Base-by-base conservation (phyloP, 2,329 filamentous ascomycete species). In the Knufia petricola region DNA sequence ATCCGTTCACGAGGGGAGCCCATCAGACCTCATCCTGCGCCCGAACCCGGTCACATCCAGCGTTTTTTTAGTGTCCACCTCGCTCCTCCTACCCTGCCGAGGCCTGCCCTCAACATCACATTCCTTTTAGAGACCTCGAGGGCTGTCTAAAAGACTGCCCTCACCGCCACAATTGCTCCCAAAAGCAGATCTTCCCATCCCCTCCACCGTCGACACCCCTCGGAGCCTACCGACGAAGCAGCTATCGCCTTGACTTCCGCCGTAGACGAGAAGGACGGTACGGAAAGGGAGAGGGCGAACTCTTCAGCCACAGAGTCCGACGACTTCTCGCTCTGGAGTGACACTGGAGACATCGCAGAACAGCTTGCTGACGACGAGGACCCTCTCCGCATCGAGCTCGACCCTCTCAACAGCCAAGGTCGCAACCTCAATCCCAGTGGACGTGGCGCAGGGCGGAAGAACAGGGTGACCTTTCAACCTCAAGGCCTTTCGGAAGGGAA, bases 321-420 rank as follows among this genome's bases (percentile, higher is more conserved):
- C 65, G 79, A 84, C 61, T 85, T 86, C 66, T 87, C 82, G 51
- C 80, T 85, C 60, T 95, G 87, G 88, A 89, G 86, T 63, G 88
- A 95, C 67, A 95, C 90, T 38, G 90, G 88, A 63, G 92, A 96
- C 69, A 79, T 96, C 61, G 87, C 87, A 62, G 90, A 95, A 71
- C 90, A 94, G 75, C 76, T 89, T 59, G 85, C 79, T 61, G 83
- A 85, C 72, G 81, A 82, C 62, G 81, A 90, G 68, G 87, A 95
- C 65, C 86, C 87, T 51, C 75, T 94, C 58, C 81, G 79, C 59
- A 78, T 81, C 59, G 82, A 79, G 60, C 74, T 90, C 52, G 69
- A 72, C 34, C 67, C 72, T 38, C 64, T 69, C 42, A 66, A 63
- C 60, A 54, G 61, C 61, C 58, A 65, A 64, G 63, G 66, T 66